phyloP scores from a whole-genome alignment of 805 yeast species.

The Lachancea waltii region DNA sequence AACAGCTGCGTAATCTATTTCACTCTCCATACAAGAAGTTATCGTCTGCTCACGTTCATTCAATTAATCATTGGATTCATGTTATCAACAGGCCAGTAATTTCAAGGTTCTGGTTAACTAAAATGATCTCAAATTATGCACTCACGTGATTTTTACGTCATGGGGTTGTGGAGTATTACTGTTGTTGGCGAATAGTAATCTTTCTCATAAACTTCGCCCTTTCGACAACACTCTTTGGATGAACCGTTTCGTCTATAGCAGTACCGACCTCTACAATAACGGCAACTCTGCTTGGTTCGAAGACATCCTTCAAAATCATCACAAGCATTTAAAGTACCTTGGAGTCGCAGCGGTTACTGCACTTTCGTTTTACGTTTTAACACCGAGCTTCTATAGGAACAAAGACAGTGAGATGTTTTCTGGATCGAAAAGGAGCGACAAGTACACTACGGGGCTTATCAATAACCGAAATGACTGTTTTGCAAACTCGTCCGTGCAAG shows the following conservation, averaged over 20 bases:
- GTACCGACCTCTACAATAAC: conserved; percentile 11
- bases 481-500: conserved; percentile 85
- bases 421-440: conserved; percentile 51
- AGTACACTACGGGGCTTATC: conserved; percentile 71
- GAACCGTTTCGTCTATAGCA: conserved; percentile 10
- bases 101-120: background rate
- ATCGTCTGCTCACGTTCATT: too few relatives aligned
- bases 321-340: conserved; percentile 7
- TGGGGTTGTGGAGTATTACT: background rate
- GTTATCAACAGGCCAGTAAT: background rate
- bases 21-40: too few relatives aligned
- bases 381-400: conserved; percentile 13
- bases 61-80: background rate
- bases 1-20: too few relatives aligned
- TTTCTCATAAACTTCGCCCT: too few relatives aligned
- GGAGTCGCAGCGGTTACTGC: conserved; percentile 12
- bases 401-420: conserved; percentile 16
- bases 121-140: background rate
- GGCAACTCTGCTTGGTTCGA: conserved; percentile 16
- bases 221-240: too few relatives aligned
- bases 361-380: conserved; percentile 17
- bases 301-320: conserved; percentile 17
- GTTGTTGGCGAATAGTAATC: too few relatives aligned
- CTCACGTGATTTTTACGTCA: conserved; percentile 1
- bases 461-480: conserved; percentile 87